Percentiles rank a stretch among this genome's conserved stretches.
Evolutionary conservation across 306 rosid genomes (phyloP).

Genomic region (Cucurbita maxima): DNA sequence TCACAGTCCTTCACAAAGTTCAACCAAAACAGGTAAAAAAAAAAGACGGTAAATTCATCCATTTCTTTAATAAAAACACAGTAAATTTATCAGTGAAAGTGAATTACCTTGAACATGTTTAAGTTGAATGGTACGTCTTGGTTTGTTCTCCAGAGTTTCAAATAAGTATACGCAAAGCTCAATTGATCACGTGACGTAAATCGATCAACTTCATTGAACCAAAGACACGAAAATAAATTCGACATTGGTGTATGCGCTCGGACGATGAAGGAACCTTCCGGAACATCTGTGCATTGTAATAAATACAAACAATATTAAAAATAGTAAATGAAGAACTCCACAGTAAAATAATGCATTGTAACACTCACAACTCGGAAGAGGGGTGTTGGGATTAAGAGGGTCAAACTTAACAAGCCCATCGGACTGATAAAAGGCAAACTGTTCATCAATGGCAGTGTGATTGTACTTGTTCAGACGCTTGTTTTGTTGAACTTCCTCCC

Average conservation of each 20-base stretch:
- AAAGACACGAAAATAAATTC: constrained; percentile 86
- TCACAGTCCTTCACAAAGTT: constrained; percentile 64
- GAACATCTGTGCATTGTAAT: constrained; percentile 53
- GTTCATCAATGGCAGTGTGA: constrained; percentile 70
- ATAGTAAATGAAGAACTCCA: constrained; percentile 8
- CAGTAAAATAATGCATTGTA: constrained; percentile 7
- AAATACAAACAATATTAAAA: background rate
- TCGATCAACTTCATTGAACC: constrained; percentile 92
- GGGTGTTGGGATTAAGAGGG: constrained; percentile 38
- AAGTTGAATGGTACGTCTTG: constrained; percentile 50
- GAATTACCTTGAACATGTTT: constrained; percentile 70
- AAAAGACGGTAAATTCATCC: background rate
- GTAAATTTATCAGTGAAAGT: background rate
- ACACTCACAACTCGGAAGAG: constrained; percentile 74
- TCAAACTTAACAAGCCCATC: constrained; percentile 80
- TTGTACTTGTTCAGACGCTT: constrained; percentile 79
- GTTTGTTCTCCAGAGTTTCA: constrained; percentile 74
- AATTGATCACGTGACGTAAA: constrained; percentile 96
- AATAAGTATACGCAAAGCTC: constrained; percentile 79
- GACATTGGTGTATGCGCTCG: constrained; percentile 93
- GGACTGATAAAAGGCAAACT: constrained; percentile 53
- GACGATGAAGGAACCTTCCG: constrained; percentile 86
- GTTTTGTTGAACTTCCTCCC: constrained; percentile 92
- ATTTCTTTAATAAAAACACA: background rate
- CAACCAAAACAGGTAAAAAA: background rate